A percentile compares a stretch with the other conserved stretches of the same genome.
These are phyloP conservation scores for Vitis riparia DNA, from an alignment of 164 flowering plant species.

Conservation along the genomic window DNA sequence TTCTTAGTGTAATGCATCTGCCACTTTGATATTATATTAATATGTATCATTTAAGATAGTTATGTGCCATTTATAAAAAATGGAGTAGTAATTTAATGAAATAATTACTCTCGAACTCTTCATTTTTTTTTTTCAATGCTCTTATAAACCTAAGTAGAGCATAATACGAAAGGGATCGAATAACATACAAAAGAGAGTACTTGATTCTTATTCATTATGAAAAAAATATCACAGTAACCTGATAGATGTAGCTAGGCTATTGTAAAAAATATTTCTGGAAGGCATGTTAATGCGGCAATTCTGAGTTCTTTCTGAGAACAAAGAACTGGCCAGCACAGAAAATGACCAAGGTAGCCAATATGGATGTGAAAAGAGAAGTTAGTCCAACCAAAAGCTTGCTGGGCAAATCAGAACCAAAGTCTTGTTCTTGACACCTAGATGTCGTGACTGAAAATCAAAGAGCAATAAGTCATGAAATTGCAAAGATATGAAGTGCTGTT, in stretches of 20 bases:
- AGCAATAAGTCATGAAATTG: slow-evolving; percentile 18
- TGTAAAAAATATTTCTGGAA: slow-evolving; percentile 22
- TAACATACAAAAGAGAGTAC: no score
- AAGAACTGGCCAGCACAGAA: slow-evolving; percentile 29
- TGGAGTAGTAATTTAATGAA: no score
- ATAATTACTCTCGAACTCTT: no score
- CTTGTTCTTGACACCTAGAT: slow-evolving; percentile 19
- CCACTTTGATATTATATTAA: no score
- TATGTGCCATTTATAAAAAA: no score
- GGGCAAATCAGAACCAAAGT: slow-evolving; percentile 15
- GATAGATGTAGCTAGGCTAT: slow-evolving; percentile 7
- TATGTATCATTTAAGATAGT: no score
- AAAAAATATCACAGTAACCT: no score
- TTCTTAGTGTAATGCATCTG: no score
- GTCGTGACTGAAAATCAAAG: slow-evolving; percentile 29
- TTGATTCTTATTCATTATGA: no score
- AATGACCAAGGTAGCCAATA: slow-evolving; percentile 19
- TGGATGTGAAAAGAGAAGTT: slow-evolving; percentile 18
- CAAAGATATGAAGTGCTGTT: slow-evolving; percentile 16
- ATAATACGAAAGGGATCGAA: no score
- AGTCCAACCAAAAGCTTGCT: slow-evolving; percentile 23
- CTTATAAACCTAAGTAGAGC: no score
- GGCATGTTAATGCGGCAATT: slow-evolving; percentile 14
- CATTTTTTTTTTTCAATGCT: no score
- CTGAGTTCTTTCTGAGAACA: slow-evolving; percentile 15